Base-by-base conservation (phyloP, 306 rosid species). In the Fragaria vesca region DNA sequence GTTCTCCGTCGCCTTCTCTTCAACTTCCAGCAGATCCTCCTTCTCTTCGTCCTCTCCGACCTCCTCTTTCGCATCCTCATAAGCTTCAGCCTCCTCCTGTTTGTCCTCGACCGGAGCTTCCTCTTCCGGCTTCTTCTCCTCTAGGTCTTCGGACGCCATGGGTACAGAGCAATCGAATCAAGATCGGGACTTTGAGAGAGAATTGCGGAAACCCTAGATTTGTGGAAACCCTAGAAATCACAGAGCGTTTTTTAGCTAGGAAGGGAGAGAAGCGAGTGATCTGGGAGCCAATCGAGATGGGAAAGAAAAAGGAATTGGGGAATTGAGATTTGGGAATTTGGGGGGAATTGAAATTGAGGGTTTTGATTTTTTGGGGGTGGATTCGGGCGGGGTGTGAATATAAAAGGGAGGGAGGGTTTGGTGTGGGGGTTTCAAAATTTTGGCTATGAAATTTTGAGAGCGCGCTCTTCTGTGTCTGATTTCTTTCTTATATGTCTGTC, bases 111-210 rank as follows among this genome's bases (percentile, higher is more conserved):
- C 40, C 17, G 87, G 86, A 71, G 90, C 82, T 66, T 79, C 79
- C 30, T 57, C 84, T 8, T 57, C 87, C 8, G 89, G 79, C 30
- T 83, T 84, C 84, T 57, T 83, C 67, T 88, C 97, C 46, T 89
- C 93, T 87, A 85, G 87, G 89, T 87, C 83, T 79, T 83, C 97
- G 54, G 93, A 76, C 43, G 97, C 95, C 97, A 95, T 95, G 80
- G 73, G 50, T 54, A 12, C 58, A 21, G 1, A 18, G 12, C 24
- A 77, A 30, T 0, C 51, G 61, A 48, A 13, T 51, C 38, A 10
- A 68, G 78, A 60, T 62, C 18, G 24, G 38, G 45, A 45, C 67
- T 71, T 70, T 3, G 42, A 40, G 51, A 8, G 30, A 6, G n/a
- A 63, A 20, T 18, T 18, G 32, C 10, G 8, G 50, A 82, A 85